These are phyloP conservation scores for Suhomyces bokatorum DNA, from an alignment of 1,139 yeast genomes.

Conservation along the genomic window DNA sequence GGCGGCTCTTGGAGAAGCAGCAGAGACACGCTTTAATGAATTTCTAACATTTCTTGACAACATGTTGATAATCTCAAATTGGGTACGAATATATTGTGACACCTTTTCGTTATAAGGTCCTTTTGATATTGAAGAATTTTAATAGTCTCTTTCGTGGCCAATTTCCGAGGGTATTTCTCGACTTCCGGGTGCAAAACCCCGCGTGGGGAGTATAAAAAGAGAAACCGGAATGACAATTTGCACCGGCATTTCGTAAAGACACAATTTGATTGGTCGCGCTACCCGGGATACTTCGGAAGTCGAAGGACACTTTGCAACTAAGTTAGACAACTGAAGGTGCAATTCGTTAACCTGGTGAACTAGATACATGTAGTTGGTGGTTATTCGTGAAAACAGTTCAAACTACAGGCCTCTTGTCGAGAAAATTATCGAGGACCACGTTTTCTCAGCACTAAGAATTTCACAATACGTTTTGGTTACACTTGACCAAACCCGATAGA, in stretches of 20 bases:
- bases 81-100: background rate
- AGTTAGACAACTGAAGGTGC: too few relatives aligned
- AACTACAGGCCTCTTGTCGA: too few relatives aligned
- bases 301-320: background rate
- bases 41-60: constrained; percentile 20
- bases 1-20: constrained; percentile 10
- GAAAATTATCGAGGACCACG: too few relatives aligned
- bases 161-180: constrained; percentile 6
- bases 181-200: constrained; percentile 7
- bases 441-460: too few relatives aligned
- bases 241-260: constrained; percentile 10
- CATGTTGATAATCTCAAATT: constrained; percentile 11
- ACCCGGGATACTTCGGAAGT: constrained; percentile 13
- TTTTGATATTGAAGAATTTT: constrained; percentile 7
- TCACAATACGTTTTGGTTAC: too few relatives aligned
- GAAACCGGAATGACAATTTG: constrained; percentile 7
- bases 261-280: constrained; percentile 10
- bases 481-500: too few relatives aligned
- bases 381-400: too few relatives aligned
- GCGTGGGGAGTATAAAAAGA: constrained; percentile 3
- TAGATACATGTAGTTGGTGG: too few relatives aligned
- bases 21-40: constrained; percentile 18
- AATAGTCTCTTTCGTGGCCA: constrained; percentile 2
- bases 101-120: background rate
- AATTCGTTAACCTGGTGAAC: too few relatives aligned